Conservation (phyloP, 768 basidiomycete genomes). For the Lactarius sanguifluus region DNA sequence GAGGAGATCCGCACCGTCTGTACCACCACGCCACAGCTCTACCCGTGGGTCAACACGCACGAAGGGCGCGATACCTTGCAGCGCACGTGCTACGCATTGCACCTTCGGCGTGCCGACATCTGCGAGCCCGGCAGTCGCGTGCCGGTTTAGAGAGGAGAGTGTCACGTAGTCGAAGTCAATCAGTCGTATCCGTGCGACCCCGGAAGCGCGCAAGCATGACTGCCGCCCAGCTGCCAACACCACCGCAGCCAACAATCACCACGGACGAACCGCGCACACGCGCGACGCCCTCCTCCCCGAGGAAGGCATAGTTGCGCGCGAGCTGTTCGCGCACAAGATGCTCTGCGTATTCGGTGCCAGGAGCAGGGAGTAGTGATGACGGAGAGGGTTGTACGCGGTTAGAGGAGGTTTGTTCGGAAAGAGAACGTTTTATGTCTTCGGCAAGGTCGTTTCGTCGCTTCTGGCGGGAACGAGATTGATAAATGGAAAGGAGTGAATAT, state of each 20-base stretch:
- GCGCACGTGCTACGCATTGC: constrained; percentile 62
- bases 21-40: constrained; percentile 85
- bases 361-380: background rate
- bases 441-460: constrained; percentile 55
- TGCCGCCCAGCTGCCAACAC: constrained; percentile 95
- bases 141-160: constrained; percentile 90
- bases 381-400: constrained; percentile 13
- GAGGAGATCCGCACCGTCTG: constrained; percentile 62
- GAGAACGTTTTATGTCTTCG: constrained; percentile 55
- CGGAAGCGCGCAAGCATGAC: constrained; percentile 94
- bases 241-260: constrained; percentile 92
- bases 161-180: constrained; percentile 97
- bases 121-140: constrained; percentile 82
- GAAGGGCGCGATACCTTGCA: constrained; percentile 79
- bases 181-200: constrained; percentile 73
- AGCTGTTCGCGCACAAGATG: constrained; percentile 85
- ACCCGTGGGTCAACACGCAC: constrained; percentile 81
- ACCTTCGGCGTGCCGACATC: constrained; percentile 97
- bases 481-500: constrained; percentile 56
- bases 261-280: constrained; percentile 74
- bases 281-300: constrained; percentile 85
- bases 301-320: constrained; percentile 91
- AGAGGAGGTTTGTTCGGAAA: constrained; percentile 33
- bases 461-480: constrained; percentile 49
- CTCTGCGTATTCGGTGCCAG: constrained; percentile 57